Evolutionary conservation across 768 basidiomycete species (phyloP).

Genomic region (Naganishia randhawae): DNA sequence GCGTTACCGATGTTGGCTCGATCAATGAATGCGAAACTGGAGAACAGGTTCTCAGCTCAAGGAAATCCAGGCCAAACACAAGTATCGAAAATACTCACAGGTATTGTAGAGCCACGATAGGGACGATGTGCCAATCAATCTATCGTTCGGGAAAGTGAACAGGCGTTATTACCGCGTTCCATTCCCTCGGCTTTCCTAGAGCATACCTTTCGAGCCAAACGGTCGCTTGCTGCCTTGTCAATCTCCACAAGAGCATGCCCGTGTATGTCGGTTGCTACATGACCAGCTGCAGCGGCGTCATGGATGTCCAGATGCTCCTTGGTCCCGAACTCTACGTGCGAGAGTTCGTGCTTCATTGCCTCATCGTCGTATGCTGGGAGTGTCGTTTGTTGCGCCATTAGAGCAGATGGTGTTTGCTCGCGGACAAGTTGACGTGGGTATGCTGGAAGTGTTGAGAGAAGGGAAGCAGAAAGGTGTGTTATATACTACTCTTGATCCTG

Average conservation of each 20-base stretch:
- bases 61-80: neutral
- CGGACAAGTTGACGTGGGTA: neutral
- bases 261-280: conserved; percentile 13
- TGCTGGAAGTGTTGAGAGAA: too few species aligned
- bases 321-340: conserved; percentile 1
- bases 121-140: conserved; percentile 14
- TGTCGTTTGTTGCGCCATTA: neutral
- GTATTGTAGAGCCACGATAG: conserved; percentile 10
- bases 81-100: neutral
- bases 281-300: conserved; percentile 13
- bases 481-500: neutral
- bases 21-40: conserved; percentile 28
- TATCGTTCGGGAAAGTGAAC: neutral
- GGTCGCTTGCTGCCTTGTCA: conserved; percentile 25
- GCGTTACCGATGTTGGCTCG: conserved; percentile 25
- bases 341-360: neutral
- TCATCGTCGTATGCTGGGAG: neutral
- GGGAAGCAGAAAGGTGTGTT: neutral
- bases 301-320: conserved; percentile 8
- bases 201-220: conserved; percentile 27
- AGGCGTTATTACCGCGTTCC: neutral
- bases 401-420: neutral
- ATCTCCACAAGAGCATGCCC: conserved; percentile 18
- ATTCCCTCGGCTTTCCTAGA: neutral
- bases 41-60: neutral